Evolutionary conservation across 1,139 yeast genomes (phyloP).

Genomic region (Hyphopichia burtonii): DNA sequence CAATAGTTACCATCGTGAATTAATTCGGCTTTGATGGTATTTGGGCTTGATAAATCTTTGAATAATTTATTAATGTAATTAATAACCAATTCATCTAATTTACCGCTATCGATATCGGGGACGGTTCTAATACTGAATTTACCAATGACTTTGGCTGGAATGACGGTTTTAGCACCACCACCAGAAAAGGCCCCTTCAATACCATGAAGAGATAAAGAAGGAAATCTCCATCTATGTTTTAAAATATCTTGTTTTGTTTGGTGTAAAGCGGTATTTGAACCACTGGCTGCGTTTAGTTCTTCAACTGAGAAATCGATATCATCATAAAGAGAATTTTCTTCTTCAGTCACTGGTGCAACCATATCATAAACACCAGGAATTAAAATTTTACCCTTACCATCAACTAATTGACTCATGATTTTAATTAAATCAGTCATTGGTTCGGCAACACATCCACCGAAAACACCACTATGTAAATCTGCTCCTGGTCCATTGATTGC

Average conservation of each 20-base stretch:
- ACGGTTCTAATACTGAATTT: slow-evolving; percentile 97
- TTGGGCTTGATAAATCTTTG: slow-evolving; percentile 69
- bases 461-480: slow-evolving; percentile 94
- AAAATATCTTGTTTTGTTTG: slow-evolving; percentile 77
- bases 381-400: slow-evolving; percentile 73
- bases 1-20: slow-evolving; percentile 96
- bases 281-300: slow-evolving; percentile 86
- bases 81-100: slow-evolving; percentile 75
- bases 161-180: slow-evolving; percentile 96
- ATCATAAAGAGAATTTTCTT: slow-evolving; percentile 78
- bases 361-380: slow-evolving; percentile 89
- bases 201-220: slow-evolving; percentile 94
- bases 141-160: slow-evolving; percentile 91
- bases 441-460: slow-evolving; percentile 96
- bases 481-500: slow-evolving; percentile 89
- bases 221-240: slow-evolving; percentile 98
- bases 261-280: slow-evolving; percentile 80
- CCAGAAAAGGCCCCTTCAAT: slow-evolving; percentile 96
- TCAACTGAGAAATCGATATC: slow-evolving; percentile 79
- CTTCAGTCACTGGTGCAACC: slow-evolving; percentile 89
- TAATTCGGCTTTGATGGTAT: slow-evolving; percentile 67
- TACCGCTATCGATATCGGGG: slow-evolving; percentile 82
- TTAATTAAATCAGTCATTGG: slow-evolving; percentile 93
- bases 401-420: slow-evolving; percentile 74
- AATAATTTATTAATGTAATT: slow-evolving; percentile 68